Evolutionary conservation across 192 early-diverging fungal species (phyloP).

Genomic region (Coemansia sp.): DNA sequence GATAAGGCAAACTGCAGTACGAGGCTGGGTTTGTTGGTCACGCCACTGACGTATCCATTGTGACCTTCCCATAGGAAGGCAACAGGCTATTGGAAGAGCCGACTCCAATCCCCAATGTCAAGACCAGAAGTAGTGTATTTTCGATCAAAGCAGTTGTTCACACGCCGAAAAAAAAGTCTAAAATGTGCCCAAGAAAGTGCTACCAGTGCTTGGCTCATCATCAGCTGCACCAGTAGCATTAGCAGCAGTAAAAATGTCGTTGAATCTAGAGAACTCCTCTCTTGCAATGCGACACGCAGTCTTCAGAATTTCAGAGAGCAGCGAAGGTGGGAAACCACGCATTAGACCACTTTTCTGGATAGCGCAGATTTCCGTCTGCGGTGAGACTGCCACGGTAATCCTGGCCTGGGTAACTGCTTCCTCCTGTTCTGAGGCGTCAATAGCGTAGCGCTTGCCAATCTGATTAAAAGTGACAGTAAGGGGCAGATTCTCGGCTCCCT

Average conservation of each 20-base stretch:
- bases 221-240: conserved; percentile 6
- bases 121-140: neutral
- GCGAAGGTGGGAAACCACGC: conserved; percentile 42
- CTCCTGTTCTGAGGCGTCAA: conserved; percentile 88
- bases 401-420: conserved; percentile 82
- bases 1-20: too few relatives aligned
- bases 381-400: conserved; percentile 80
- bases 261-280: conserved; percentile 31
- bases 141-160: neutral
- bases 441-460: conserved; percentile 80
- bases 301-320: conserved; percentile 44
- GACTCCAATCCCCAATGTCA: too few relatives aligned
- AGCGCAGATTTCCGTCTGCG: conserved; percentile 75
- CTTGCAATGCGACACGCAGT: conserved; percentile 31
- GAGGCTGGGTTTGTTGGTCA: too few relatives aligned
- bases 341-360: conserved; percentile 73
- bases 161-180: conserved; percentile 8
- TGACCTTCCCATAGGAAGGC: too few relatives aligned
- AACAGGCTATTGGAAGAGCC: too few relatives aligned
- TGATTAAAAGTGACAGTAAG: conserved; percentile 80
- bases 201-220: conserved; percentile 47
- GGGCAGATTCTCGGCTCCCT: conserved; percentile 79
- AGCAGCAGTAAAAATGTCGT: conserved; percentile 22
- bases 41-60: too few relatives aligned
- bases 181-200: conserved; percentile 49